phyloP scores from a whole-genome alignment of 2,329 filamentous ascomycete genomes.

The Colletotrichum spinosum region DNA sequence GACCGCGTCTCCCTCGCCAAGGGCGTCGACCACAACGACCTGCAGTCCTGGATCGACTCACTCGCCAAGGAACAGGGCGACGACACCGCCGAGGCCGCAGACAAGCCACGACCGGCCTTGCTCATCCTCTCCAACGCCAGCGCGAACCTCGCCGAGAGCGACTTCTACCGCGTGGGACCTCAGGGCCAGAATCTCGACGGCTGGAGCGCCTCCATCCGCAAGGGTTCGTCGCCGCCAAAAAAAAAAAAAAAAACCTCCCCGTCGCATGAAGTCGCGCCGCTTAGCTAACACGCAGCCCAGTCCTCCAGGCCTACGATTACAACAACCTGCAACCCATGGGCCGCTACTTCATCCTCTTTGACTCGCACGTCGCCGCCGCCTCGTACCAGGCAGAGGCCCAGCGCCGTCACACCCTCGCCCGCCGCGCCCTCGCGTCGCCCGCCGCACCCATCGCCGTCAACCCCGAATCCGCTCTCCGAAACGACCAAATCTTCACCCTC shows the following conservation, averaged over 20 bases:
- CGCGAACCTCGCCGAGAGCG: constrained; percentile 70
- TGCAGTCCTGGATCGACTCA: constrained; percentile 35
- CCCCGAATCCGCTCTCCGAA: constrained; percentile 55
- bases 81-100: neutral
- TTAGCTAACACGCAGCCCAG: constrained; percentile 44
- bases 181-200: constrained; percentile 73
- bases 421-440: constrained; percentile 47
- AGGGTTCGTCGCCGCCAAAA: constrained; percentile 51
- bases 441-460: constrained; percentile 51
- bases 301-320: constrained; percentile 74
- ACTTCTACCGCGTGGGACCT: constrained; percentile 77
- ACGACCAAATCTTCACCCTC: constrained; percentile 60
- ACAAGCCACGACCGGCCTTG: constrained; percentile 43
- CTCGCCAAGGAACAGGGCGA: constrained; percentile 11
- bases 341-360: constrained; percentile 78
- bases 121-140: constrained; percentile 71
- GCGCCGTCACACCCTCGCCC: constrained; percentile 49
- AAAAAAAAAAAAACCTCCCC: no score
- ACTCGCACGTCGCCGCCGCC: constrained; percentile 66
- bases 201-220: constrained; percentile 73
- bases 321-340: constrained; percentile 72
- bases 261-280: neutral
- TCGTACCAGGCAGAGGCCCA: constrained; percentile 69
- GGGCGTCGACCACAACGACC: constrained; percentile 28
- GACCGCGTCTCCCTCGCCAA: no score